phyloP scores from a whole-genome alignment of 1,284 basidiomycete genomes.

The Porogramme epimiltina region DNA sequence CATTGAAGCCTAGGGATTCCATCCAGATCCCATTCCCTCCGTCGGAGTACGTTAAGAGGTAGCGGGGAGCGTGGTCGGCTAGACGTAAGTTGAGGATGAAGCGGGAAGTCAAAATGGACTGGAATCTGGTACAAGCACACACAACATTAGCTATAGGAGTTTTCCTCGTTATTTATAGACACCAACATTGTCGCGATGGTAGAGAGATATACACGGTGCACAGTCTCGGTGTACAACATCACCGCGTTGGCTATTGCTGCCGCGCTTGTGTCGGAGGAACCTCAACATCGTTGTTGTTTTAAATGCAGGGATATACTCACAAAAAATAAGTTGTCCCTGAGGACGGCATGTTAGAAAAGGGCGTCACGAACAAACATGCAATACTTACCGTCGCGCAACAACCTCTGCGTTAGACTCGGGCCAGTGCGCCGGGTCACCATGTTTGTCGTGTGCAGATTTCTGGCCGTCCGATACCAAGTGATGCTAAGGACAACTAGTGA shows the following conservation, averaged over 20 bases:
- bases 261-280: too few relatives aligned
- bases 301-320: too few relatives aligned
- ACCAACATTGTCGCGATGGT: neutral
- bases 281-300: too few relatives aligned
- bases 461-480: neutral
- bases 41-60: neutral
- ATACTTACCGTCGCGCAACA: neutral
- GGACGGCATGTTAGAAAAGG: too few relatives aligned
- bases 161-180: too few relatives aligned
- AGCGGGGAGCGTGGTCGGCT: neutral
- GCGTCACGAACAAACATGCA: too few relatives aligned
- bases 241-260: too few relatives aligned
- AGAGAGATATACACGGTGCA: too few relatives aligned
- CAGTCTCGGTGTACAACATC: too few relatives aligned
- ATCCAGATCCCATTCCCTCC: neutral
- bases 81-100: slow-evolving; percentile 16
- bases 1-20: slow-evolving; percentile 2
- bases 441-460: neutral
- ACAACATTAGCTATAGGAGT: neutral
- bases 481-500: neutral
- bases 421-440: neutral
- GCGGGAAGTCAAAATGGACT: slow-evolving; percentile 11
- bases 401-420: neutral
- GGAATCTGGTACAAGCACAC: neutral
- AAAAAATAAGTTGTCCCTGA: too few relatives aligned